Evolutionary conservation across 441 rosid species (phyloP).

Genomic region (Populus trichocarpa): DNA sequence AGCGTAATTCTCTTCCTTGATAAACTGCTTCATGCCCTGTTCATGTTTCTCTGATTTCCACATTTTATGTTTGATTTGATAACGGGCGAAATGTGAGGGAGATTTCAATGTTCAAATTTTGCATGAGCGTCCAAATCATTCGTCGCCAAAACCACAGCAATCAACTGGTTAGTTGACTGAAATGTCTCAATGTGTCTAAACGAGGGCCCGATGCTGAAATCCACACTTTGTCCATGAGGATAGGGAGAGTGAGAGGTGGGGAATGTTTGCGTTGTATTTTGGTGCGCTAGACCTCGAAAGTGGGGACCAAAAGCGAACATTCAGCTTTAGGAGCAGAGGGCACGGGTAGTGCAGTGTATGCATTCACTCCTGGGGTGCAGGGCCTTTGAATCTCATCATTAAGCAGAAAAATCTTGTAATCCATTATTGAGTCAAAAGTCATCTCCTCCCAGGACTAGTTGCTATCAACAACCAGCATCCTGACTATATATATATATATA

Average conservation of each 20-base stretch:
- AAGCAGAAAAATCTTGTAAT: constrained; percentile 7
- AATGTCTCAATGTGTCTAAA: neutral
- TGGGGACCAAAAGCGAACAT: neutral
- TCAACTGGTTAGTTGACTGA: neutral
- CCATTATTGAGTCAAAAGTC: neutral
- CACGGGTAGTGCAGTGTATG: neutral
- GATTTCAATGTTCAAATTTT: neutral
- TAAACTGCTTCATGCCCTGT: neutral
- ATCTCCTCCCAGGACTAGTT: constrained; percentile 8
- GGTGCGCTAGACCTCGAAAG: constrained; percentile 8
- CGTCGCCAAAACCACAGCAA: neutral
- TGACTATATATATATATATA: too few relatives aligned
- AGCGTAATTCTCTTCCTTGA: neutral
- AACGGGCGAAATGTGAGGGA: neutral
- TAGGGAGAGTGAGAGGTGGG: neutral
- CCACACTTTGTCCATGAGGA: neutral
- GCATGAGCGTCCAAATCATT: neutral
- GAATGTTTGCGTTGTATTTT: neutral
- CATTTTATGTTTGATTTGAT: neutral
- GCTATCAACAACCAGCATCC: constrained; percentile 20
- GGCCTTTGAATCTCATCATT: constrained; percentile 24
- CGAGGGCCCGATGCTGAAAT: neutral
- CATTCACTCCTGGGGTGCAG: neutral
- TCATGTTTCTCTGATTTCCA: neutral
- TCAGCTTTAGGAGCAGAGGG: neutral